Evolutionary conservation across 1,284 basidiomycete species (phyloP), one percentile per base, ranked within the genome.

Genomic region (Sporisorium sorghi): DNA sequence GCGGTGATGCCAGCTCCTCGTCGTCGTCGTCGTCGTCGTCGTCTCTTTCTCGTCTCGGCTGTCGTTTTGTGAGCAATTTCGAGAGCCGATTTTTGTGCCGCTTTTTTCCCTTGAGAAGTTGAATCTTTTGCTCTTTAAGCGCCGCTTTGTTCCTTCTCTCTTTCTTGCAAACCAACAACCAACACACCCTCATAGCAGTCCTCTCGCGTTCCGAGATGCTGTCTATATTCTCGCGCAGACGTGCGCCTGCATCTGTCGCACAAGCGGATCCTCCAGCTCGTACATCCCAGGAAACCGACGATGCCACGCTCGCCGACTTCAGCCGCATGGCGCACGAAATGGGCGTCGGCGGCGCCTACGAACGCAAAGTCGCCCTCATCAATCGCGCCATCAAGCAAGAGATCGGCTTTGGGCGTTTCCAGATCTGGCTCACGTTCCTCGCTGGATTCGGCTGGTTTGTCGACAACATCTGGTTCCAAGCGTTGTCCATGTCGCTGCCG

Each of bases 381-480:
- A 83, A 83, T 58, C 47, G 58, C n/a, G 54, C 71, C 32, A 78
- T 82, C 58, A 77, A 76, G 56, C 69, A 79, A 32, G 74, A 79
- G 17, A 80, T 90, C 59, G 89, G 90, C 21, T 90, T 89, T 63
- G 89, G 90, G 15, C 85, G 86, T 54, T 90, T 89, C 83, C 89
- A 90, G 77, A 84, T 86, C 68, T 88, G 89, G 82, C 86, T 90
- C 35, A 89, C 90, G 73, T 65, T 87, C 54, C 85, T 90, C 9
- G 87, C 88, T 40, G 90, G 89, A 39, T 82, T 88, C 24, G 88
- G 88, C 53, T 88, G 71, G 88, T 88, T 80, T 86, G 88, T 89
- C 32, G 82, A 87, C 80, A 68, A 61, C 37, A 55, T 82, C 33
- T 80, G 75, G 76, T 82, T 82, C 64, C 67, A 73, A 30, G 76